A percentile compares a stretch with the other conserved stretches of the same genome.
Conservation (phyloP, 2,329 filamentous ascomycete genomes). For the Aspergillus bombycis region DNA sequence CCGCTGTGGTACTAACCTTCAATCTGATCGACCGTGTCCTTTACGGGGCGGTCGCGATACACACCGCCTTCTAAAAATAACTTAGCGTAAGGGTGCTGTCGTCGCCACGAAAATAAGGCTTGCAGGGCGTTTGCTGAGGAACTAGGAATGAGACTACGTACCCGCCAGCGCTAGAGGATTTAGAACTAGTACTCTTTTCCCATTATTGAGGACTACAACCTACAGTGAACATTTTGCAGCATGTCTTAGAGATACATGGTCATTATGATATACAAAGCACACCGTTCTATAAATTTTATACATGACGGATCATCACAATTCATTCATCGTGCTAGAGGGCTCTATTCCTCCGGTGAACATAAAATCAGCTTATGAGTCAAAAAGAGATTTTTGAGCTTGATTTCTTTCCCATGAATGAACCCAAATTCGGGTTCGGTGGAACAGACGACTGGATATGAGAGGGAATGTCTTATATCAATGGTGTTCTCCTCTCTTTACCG, state of each 20-base stretch:
- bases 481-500: neutral
- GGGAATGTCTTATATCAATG: neutral
- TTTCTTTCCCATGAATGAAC: neutral
- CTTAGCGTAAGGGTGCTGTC: neutral
- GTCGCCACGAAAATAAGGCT: neutral
- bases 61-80: slow-evolving; percentile 33
- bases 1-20: slow-evolving; percentile 22
- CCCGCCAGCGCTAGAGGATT: neutral
- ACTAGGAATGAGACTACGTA: neutral
- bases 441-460: neutral
- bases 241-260: neutral
- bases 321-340: slow-evolving; percentile 2
- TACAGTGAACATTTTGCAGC: neutral
- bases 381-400: slow-evolving; percentile 12
- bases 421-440: neutral
- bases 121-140: neutral
- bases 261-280: neutral
- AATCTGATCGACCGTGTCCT: slow-evolving; percentile 46
- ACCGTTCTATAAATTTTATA: slow-evolving; percentile 1
- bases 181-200: neutral
- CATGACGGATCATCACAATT: slow-evolving; percentile 4
- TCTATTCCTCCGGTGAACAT: slow-evolving; percentile 7
- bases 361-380: neutral
- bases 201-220: neutral
- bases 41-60: slow-evolving; percentile 22